A percentile compares a stretch with the other conserved stretches of the same genome.
Conservation (phyloP, 1,284 basidiomycete species). For the Mycosarcoma maydis region DNA sequence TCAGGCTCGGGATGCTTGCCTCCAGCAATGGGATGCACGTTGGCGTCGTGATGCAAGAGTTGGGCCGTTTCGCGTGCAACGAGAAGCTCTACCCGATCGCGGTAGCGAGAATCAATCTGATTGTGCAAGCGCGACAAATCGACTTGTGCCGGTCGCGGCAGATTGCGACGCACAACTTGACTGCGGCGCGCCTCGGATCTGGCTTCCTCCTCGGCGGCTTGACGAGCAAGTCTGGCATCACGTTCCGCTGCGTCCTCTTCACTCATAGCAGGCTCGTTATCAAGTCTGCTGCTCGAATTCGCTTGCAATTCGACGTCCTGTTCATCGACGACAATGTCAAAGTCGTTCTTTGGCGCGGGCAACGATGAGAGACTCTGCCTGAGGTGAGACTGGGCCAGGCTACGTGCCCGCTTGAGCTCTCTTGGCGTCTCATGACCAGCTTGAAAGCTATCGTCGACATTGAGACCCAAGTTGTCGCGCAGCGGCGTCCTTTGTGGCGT, state of each 20-base stretch:
- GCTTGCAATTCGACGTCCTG: slow-evolving; percentile 21
- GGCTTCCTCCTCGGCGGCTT: slow-evolving; percentile 78
- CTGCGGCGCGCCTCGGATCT: slow-evolving; percentile 78
- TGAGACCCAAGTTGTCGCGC: slow-evolving; percentile 89
- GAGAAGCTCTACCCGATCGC: slow-evolving; percentile 73
- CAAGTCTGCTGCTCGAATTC: slow-evolving; percentile 2
- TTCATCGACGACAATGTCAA: slow-evolving; percentile 86
- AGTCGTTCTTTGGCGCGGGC: slow-evolving; percentile 96
- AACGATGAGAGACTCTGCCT: slow-evolving; percentile 83
- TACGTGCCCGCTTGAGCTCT: slow-evolving; percentile 35
- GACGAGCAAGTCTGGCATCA: slow-evolving; percentile 78
- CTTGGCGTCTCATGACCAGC: slow-evolving; percentile 50
- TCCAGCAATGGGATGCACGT: slow-evolving; percentile 87
- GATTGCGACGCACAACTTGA: slow-evolving; percentile 79
- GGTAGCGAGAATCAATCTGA: slow-evolving; percentile 46
- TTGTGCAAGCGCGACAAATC: slow-evolving; percentile 76
- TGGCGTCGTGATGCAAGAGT: slow-evolving; percentile 86
- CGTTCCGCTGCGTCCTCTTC: slow-evolving; percentile 84
- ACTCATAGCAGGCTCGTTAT: slow-evolving; percentile 14
- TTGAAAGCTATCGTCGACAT: slow-evolving; percentile 67
- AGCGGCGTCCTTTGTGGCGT: slow-evolving; percentile 89
- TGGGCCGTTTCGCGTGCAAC: slow-evolving; percentile 82
- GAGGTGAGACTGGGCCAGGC: slow-evolving; percentile 70
- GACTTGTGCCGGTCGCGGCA: slow-evolving; percentile 87
- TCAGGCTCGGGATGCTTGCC: slow-evolving; percentile 79